A percentile compares a stretch with the other conserved stretches of the same genome.
These are phyloP conservation scores for Ziziphus jujuba DNA, from an alignment of 306 rosid species.

Conservation along the genomic window DNA sequence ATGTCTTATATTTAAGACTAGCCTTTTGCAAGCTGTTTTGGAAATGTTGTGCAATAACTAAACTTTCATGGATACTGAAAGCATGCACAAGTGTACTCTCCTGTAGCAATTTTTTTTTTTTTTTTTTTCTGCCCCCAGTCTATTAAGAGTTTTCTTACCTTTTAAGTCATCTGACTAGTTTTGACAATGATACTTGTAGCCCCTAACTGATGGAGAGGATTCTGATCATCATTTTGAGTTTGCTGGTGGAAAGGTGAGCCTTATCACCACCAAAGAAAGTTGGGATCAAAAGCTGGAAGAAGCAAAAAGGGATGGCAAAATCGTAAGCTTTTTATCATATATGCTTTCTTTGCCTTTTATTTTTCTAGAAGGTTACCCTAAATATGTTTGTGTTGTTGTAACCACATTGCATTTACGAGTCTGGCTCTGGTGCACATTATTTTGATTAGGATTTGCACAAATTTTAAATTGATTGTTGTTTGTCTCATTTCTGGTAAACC, in stretches of 20 bases:
- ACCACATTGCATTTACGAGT: too few relatives aligned
- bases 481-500: not conserved
- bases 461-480: not conserved
- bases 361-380: too few relatives aligned
- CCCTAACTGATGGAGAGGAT: conserved; percentile 37
- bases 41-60: not conserved
- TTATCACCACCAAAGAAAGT: conserved; percentile 68
- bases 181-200: conserved; percentile 41
- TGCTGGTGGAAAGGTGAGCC: conserved; percentile 66
- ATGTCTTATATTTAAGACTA: not conserved
- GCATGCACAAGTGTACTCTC: not conserved
- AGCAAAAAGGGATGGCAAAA: conserved; percentile 74
- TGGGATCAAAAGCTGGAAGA: conserved; percentile 92
- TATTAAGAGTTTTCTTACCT: not conserved
- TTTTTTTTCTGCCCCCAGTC: not conserved
- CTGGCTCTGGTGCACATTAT: not conserved
- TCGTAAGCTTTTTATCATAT: conserved; percentile 49
- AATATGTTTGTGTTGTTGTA: too few relatives aligned
- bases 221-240: conserved; percentile 65
- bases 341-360: too few relatives aligned
- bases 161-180: conserved; percentile 26
- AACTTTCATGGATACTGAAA: not conserved
- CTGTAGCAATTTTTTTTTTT: not conserved
- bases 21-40: not conserved
- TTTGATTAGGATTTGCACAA: too few relatives aligned